Percentiles rank a stretch among this genome's conserved stretches.
These are phyloP conservation scores for Phialophora expanda DNA, from an alignment of 2,329 filamentous ascomycete genomes.

Conservation along the genomic window DNA sequence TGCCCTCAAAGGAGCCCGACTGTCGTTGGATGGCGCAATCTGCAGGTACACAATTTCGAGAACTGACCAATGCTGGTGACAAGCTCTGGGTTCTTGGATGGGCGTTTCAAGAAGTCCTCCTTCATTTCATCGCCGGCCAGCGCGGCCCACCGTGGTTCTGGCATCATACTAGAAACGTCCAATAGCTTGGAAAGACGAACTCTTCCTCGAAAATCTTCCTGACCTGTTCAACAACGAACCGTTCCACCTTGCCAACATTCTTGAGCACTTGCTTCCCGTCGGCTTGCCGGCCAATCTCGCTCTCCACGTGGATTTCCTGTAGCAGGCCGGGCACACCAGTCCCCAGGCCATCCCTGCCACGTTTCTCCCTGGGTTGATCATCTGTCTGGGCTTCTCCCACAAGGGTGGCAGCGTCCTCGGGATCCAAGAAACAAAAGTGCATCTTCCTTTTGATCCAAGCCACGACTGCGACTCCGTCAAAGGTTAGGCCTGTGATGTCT, in stretches of 20 bases:
- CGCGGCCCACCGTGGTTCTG: neutral
- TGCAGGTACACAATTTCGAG: conserved; percentile 8
- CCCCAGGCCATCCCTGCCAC: conserved; percentile 42
- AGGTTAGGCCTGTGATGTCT: conserved; percentile 91
- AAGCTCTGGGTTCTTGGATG: no score
- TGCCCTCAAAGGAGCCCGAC: neutral
- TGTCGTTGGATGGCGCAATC: conserved; percentile 1
- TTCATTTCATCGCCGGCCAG: neutral
- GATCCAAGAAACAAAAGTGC: conserved; percentile 92
- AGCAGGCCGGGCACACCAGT: conserved; percentile 68
- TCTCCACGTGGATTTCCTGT: conserved; percentile 94
- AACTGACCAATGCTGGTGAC: conserved; percentile 4
- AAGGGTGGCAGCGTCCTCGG: conserved; percentile 83
- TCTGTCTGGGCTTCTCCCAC: conserved; percentile 56
- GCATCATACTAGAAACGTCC: conserved; percentile 84
- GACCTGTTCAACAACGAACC: conserved; percentile 95
- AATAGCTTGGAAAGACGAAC: conserved; percentile 97
- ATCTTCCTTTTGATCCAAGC: conserved; percentile 87
- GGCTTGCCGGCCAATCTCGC: conserved; percentile 92
- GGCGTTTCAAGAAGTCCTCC: neutral
- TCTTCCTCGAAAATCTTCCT: conserved; percentile 97
- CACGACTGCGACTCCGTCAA: conserved; percentile 91
- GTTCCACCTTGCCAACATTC: conserved; percentile 98
- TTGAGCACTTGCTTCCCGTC: conserved; percentile 93
- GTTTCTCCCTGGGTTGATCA: conserved; percentile 36